Percentiles rank a stretch among this genome's conserved stretches.
Evolutionary conservation across 1,284 basidiomycete genomes (phyloP).

Genomic region (Bjerkandera adusta): DNA sequence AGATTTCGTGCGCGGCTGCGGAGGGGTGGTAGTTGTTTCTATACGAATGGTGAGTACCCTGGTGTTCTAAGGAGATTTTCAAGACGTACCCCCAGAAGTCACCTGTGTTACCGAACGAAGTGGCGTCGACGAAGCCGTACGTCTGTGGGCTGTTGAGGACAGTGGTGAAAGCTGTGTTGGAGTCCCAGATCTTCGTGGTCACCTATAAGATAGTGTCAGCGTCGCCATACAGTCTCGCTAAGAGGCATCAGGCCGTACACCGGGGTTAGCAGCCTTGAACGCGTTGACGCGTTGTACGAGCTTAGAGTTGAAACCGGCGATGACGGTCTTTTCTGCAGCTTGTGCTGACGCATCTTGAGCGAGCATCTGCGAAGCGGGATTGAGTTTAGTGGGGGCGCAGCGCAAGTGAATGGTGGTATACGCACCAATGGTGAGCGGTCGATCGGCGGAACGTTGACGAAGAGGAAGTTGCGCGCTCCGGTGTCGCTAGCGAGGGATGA

Average conservation of each 20-base stretch:
- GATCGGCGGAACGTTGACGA: conserved; percentile 55
- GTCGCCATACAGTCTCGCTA: neutral
- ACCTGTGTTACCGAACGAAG: conserved; percentile 42
- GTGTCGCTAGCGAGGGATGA: conserved; percentile 27
- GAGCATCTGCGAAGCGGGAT: conserved; percentile 40
- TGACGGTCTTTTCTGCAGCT: conserved; percentile 43
- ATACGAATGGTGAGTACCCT: neutral
- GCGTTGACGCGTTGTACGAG: conserved; percentile 36
- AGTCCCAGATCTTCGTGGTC: conserved; percentile 48
- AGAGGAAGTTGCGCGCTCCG: conserved; percentile 58
- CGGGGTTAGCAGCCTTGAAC: conserved; percentile 42
- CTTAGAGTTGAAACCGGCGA: conserved; percentile 48
- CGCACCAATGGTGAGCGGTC: conserved; percentile 50
- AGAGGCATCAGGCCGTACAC: conserved; percentile 32
- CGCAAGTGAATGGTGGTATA: neutral
- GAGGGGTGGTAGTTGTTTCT: conserved; percentile 36
- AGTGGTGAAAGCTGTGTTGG: conserved; percentile 45
- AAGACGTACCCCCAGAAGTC: conserved; percentile 47
- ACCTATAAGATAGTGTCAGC: conserved; percentile 32
- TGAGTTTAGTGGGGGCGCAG: neutral
- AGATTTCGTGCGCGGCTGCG: conserved; percentile 26
- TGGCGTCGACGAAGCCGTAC: conserved; percentile 52
- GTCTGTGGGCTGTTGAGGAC: conserved; percentile 45
- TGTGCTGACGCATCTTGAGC: conserved; percentile 38
- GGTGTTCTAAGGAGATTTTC: neutral